Conservation (phyloP, 306 rosid species). For the Prunus davidiana region DNA sequence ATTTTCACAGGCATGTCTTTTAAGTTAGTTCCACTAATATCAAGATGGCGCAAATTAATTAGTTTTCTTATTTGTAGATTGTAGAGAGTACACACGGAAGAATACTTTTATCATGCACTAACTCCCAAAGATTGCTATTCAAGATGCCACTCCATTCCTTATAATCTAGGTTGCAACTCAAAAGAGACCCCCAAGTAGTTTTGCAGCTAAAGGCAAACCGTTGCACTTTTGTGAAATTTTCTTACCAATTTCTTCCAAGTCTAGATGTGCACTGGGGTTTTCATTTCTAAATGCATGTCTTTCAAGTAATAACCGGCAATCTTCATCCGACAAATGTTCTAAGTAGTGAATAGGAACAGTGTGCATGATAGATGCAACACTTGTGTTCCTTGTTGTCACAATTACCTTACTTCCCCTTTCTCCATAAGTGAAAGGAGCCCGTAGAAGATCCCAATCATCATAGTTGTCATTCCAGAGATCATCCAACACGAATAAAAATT, state of each 20-base stretch:
- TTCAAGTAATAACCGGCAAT: constrained; percentile 3
- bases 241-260: no score
- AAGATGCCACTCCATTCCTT: background rate
- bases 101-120: background rate
- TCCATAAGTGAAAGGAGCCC: background rate
- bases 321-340: background rate
- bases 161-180: background rate
- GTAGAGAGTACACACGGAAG: background rate
- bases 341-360: background rate
- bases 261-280: background rate
- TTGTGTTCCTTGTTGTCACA: constrained; percentile 11
- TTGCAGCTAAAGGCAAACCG: no score
- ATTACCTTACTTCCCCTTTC: constrained; percentile 7
- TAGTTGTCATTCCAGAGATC: constrained; percentile 4
- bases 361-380: background rate
- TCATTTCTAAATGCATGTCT: constrained; percentile 1
- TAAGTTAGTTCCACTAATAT: no score
- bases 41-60: no score
- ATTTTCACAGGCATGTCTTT: background rate
- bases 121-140: background rate
- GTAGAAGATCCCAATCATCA: background rate
- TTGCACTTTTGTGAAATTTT: no score
- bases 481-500: background rate
- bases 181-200: background rate
- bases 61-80: no score